Base-by-base conservation (phyloP, 192 early-diverging fungal genomes). In the Entomortierella parvispora region DNA sequence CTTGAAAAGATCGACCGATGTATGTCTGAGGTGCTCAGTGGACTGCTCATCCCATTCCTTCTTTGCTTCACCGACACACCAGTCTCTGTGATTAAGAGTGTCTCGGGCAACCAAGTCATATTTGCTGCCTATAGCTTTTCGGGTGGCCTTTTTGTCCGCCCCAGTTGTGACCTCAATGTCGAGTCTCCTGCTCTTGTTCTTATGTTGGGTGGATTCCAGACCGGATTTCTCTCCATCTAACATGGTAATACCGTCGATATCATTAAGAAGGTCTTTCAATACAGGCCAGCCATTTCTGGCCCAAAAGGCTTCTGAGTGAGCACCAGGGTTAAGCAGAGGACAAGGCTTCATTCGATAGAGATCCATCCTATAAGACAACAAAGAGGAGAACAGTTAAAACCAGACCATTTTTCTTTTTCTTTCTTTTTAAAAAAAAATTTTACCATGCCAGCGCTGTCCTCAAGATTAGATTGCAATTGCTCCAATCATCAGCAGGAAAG, bases 361-460 rank as follows among this genome's bases (percentile, higher is more conserved):
- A 60, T 60, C 44, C 42, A 60, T 60, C 58, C 58, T 60, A 46
- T 44, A 44, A 56, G 58, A 60, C 43, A 60, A 29, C 58, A 60
- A 47, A 56, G 17, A 60, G 26, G 44, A 60, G 14, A 29, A 23
- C 25, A 47, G 44, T 60, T 60, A 60, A 29, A 40, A 60, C 43
- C 43, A 26, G 43, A 46, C 58, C 47, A 46, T 47, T 40, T 60
- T 60, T 25, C 44, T 46, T 60, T 46, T 34, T 46, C n/a, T n/a
- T n/a, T n/a, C n/a, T n/a, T n/a, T n/a, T n/a, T n/a, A n/a, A n/a
- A n/a, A n/a, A n/a, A n/a, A n/a, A n/a, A n/a, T n/a, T 44, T 31
- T 62, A 62, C 59, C 59, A 62, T n/a, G 45, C 46, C 46, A 62
- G 34, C 4, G 31, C 59, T 28, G 46, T 49, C 31, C 29, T 48